Evolutionary conservation across 192 early-diverging fungal genomes (phyloP).

Genomic region (Diversispora epigaea): DNA sequence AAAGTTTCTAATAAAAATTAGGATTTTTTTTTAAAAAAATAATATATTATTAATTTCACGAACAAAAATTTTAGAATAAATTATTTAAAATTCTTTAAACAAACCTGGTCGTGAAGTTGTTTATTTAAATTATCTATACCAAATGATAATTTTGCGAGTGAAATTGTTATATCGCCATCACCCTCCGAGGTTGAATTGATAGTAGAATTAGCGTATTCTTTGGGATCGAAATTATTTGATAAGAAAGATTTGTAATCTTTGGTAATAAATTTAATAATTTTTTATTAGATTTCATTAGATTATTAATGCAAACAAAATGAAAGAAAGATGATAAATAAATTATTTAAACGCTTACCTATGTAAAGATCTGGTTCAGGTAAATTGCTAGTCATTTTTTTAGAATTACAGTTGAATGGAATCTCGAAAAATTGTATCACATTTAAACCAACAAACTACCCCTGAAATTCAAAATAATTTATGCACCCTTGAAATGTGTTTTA

Average conservation of each 20-base stretch:
- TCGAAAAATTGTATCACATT: no score
- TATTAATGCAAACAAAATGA: not conserved
- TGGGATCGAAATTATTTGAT: slow-evolving; percentile 64
- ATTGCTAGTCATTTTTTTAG: not conserved
- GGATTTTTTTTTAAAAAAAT: no score
- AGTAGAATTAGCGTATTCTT: slow-evolving; percentile 64
- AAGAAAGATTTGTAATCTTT: slow-evolving; percentile 69
- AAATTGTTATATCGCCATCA: slow-evolving; percentile 63
- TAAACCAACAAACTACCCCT: no score
- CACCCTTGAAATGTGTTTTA: no score
- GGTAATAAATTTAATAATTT: not conserved
- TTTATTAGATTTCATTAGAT: no score
- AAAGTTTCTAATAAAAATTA: no score
- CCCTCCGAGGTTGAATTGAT: slow-evolving; percentile 58
- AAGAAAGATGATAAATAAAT: not conserved
- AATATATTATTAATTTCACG: not conserved
- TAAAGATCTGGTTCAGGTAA: slow-evolving; percentile 35
- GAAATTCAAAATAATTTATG: no score
- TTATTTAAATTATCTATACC: slow-evolving; percentile 74
- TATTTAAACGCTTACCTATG: slow-evolving; percentile 15
- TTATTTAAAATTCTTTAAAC: not conserved
- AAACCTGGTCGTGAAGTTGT: slow-evolving; percentile 70
- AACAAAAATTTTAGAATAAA: not conserved
- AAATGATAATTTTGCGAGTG: slow-evolving; percentile 65
- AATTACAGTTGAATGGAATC: no score